A percentile compares a stretch with the other conserved stretches of the same genome.
phyloP scores from a whole-genome alignment of 306 rosid genomes.

The Comarum palustre region DNA sequence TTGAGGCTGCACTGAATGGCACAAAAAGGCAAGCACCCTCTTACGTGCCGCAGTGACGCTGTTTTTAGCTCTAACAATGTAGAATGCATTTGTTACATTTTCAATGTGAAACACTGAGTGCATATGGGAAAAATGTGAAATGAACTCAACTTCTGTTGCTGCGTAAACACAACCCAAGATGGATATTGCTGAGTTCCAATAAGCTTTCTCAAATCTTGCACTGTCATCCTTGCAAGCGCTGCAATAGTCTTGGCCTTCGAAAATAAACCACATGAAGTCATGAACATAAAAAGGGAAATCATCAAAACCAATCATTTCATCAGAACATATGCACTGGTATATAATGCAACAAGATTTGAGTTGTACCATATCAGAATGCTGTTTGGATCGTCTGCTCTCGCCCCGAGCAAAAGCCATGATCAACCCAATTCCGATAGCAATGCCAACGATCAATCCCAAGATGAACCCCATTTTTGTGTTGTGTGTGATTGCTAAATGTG shows the following conservation, averaged over 20 bases:
- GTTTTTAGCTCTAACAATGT: not conserved
- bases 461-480: constrained; percentile 53
- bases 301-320: not conserved
- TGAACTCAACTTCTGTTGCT: constrained; percentile 75
- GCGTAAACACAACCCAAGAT: constrained; percentile 72
- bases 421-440: constrained; percentile 57
- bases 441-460: constrained; percentile 57
- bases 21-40: not conserved
- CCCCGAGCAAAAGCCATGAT: constrained; percentile 60
- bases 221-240: constrained; percentile 78
- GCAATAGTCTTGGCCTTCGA: constrained; percentile 70
- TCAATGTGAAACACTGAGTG: not conserved
- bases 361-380: constrained; percentile 66
- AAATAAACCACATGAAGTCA: not conserved
- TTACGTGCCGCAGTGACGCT: not conserved
- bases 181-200: constrained; percentile 64
- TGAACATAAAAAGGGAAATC: not conserved
- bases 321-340: not conserved
- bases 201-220: constrained; percentile 71
- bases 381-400: constrained; percentile 52
- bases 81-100: not conserved
- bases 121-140: not conserved
- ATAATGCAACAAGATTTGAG: not conserved
- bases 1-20: not conserved
- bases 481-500: not conserved